Conservation (phyloP, 2,329 filamentous ascomycete species). For the Penicillium sp. region DNA sequence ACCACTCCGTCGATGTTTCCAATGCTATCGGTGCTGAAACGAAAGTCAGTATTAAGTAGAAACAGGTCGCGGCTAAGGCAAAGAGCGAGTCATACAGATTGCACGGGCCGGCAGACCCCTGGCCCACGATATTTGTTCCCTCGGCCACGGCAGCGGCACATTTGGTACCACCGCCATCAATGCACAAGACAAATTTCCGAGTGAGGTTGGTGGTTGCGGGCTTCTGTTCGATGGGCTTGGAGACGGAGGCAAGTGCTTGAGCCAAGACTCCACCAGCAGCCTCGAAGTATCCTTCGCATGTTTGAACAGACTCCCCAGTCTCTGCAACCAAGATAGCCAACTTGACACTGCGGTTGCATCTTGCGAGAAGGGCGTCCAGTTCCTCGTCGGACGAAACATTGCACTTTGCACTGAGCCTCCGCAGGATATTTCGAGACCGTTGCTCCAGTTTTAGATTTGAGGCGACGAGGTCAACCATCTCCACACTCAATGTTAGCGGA, state of each 20-base stretch:
- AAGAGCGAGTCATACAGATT: constrained; percentile 38
- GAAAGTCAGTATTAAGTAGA: neutral
- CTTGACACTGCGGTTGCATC: constrained; percentile 36
- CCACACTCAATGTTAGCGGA: neutral
- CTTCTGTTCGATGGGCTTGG: neutral
- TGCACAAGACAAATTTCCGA: constrained; percentile 33
- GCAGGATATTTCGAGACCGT: constrained; percentile 37
- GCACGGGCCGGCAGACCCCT: constrained; percentile 39
- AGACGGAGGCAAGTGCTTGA: constrained; percentile 17
- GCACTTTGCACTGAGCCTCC: constrained; percentile 24
- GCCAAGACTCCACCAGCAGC: constrained; percentile 27
- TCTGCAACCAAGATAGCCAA: constrained; percentile 33
- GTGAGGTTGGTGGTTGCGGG: neutral
- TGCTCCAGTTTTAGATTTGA: constrained; percentile 42
- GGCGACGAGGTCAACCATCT: constrained; percentile 41
- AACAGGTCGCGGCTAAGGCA: too few species aligned
- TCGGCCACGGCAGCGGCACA: constrained; percentile 42
- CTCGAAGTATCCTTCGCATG: constrained; percentile 24
- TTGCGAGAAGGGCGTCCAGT: constrained; percentile 30
- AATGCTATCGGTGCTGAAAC: constrained; percentile 21
- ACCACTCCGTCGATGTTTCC: constrained; percentile 26
- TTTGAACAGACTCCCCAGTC: constrained; percentile 24
- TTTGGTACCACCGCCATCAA: constrained; percentile 47
- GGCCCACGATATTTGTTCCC: constrained; percentile 23
- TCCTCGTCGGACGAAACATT: constrained; percentile 22